Evolutionary conservation across 2,329 filamentous ascomycete species (phyloP).

Genomic region (Ascochyta lentis): DNA sequence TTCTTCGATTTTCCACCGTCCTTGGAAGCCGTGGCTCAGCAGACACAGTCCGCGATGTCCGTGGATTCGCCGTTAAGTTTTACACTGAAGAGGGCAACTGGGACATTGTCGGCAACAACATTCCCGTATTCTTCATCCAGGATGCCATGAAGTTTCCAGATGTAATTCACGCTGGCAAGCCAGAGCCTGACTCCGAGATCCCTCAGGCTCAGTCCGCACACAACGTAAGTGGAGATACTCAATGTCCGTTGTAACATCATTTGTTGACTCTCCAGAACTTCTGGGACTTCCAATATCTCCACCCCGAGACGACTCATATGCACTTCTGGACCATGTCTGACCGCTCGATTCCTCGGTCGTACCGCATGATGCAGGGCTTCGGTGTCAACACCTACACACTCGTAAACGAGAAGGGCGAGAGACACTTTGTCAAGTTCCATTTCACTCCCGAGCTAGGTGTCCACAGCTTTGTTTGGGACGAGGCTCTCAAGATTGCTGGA

Average conservation of each 20-base stretch:
- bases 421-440: constrained; percentile 79
- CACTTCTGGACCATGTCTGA: constrained; percentile 82
- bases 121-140: constrained; percentile 78
- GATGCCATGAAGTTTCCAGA: constrained; percentile 78
- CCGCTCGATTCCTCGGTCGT: constrained; percentile 74
- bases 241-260: too few relatives aligned
- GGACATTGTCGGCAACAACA: constrained; percentile 77
- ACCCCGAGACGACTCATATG: constrained; percentile 78
- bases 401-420: constrained; percentile 70
- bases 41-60: constrained; percentile 83
- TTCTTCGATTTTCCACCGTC: constrained; percentile 80
- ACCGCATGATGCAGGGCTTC: constrained; percentile 86
- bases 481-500: constrained; percentile 71
- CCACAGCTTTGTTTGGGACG: constrained; percentile 79
- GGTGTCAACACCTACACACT: constrained; percentile 81
- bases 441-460: constrained; percentile 78
- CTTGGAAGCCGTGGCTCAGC: constrained; percentile 76
- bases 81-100: constrained; percentile 81
- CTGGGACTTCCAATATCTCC: constrained; percentile 52
- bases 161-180: constrained; percentile 68
- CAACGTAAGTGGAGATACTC: constrained; percentile 50
- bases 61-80: constrained; percentile 79
- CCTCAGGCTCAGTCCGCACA: constrained; percentile 75
- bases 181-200: constrained; percentile 73
- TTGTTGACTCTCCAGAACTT: background rate